Percentiles rank a stretch among this genome's conserved stretches.
Evolutionary conservation across 2,329 filamentous ascomycete species (phyloP).

Genomic region (Didymosphaeria variabile): DNA sequence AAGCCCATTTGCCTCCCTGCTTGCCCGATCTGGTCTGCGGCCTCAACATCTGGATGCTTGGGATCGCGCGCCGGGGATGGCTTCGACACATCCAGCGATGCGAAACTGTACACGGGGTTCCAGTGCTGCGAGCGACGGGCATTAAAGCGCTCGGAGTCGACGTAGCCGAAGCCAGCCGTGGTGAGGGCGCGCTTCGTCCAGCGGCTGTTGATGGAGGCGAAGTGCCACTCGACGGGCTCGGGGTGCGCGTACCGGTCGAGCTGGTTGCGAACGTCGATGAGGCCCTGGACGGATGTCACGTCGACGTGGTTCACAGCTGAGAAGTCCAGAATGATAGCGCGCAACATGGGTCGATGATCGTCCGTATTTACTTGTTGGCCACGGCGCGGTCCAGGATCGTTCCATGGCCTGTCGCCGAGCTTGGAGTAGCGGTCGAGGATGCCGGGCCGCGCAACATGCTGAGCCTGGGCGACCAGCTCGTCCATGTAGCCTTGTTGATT

Average conservation of each 20-base stretch:
- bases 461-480: slow-evolving; percentile 60
- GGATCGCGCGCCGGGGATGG: slow-evolving; percentile 67
- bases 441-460: slow-evolving; percentile 75
- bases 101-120: slow-evolving; percentile 95
- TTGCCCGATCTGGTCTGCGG: slow-evolving; percentile 33
- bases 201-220: slow-evolving; percentile 90
- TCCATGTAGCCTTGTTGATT: slow-evolving; percentile 92
- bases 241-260: slow-evolving; percentile 85
- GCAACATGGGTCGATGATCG: slow-evolving; percentile 72
- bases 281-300: slow-evolving; percentile 87
- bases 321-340: slow-evolving; percentile 94
- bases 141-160: slow-evolving; percentile 61
- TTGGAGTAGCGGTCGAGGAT: slow-evolving; percentile 70
- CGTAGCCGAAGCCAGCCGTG: slow-evolving; percentile 85
- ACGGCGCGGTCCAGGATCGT: slow-evolving; percentile 80
- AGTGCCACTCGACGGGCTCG: slow-evolving; percentile 90
- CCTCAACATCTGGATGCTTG: slow-evolving; percentile 45
- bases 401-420: slow-evolving; percentile 84
- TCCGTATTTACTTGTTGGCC: slow-evolving; percentile 58
- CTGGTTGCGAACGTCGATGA: slow-evolving; percentile 95
- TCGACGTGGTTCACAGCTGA: slow-evolving; percentile 94
- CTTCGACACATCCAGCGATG: slow-evolving; percentile 78
- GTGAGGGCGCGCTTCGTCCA: slow-evolving; percentile 94
- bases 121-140: slow-evolving; percentile 67
- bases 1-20: slow-evolving; percentile 24